phyloP scores from a whole-genome alignment of 331 rosid species.

The Quercus phellos region DNA sequence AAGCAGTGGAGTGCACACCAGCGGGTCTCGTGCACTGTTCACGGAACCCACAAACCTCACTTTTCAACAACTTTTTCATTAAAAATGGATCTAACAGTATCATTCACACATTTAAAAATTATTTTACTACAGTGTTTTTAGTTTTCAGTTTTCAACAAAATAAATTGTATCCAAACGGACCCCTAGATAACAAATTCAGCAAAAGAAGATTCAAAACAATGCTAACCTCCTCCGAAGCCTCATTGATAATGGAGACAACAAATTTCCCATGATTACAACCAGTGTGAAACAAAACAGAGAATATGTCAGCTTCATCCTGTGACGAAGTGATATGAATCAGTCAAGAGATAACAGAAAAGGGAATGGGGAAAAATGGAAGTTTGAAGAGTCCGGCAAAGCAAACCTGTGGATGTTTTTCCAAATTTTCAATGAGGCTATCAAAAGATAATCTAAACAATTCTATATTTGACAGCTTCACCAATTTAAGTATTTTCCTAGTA shows the following conservation, averaged over 20 bases:
- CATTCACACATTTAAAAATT: too few relatives aligned
- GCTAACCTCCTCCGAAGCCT: slow-evolving; percentile 54
- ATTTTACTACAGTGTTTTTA: too few relatives aligned
- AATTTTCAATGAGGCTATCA: slow-evolving; percentile 55
- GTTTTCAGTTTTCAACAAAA: too few relatives aligned
- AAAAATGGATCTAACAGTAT: too few relatives aligned
- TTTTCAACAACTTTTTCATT: too few relatives aligned
- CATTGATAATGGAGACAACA: slow-evolving; percentile 39
- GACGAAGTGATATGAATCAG: slow-evolving; percentile 20
- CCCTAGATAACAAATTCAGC: background rate
- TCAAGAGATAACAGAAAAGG: slow-evolving; percentile 12
- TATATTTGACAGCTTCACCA: slow-evolving; percentile 49
- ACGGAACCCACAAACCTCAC: too few relatives aligned
- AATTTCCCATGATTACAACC: slow-evolving; percentile 73
- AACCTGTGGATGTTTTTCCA: slow-evolving; percentile 64
- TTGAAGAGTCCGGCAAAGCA: slow-evolving; percentile 1
- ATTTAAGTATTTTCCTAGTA: slow-evolving; percentile 55
- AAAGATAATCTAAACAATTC: slow-evolving; percentile 45
- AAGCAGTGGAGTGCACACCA: too few relatives aligned
- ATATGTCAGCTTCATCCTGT: slow-evolving; percentile 81
- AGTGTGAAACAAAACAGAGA: slow-evolving; percentile 63
- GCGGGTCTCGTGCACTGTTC: too few relatives aligned
- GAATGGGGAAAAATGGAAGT: background rate
- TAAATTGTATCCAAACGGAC: too few relatives aligned
- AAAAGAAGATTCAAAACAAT: slow-evolving; percentile 11